Conservation (phyloP, 2,329 filamentous ascomycete genomes). For the Dissoconium aciculare region DNA sequence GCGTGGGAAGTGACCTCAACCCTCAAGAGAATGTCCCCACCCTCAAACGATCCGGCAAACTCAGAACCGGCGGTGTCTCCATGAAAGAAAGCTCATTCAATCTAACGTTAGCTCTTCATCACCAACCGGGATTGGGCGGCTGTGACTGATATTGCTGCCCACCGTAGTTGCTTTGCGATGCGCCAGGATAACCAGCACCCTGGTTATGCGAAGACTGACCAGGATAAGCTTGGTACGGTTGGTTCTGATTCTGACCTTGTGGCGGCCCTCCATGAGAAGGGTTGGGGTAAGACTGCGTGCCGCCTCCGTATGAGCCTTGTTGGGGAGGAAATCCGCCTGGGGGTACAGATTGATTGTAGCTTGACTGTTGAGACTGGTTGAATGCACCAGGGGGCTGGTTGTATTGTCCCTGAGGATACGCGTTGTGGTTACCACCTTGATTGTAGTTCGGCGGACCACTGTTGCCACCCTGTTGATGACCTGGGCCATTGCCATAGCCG, state of each 20-base stretch:
- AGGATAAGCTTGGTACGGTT: constrained; percentile 12
- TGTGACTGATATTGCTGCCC: constrained; percentile 11
- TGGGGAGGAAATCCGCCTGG: not conserved
- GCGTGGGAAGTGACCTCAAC: no score
- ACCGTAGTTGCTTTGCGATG: constrained; percentile 13
- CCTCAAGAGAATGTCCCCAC: no score
- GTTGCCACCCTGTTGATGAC: constrained; percentile 1
- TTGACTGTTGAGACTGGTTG: constrained; percentile 8
- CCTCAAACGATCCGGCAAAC: no score
- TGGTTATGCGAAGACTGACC: no score
- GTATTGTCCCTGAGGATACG: no score
- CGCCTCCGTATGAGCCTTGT: no score
- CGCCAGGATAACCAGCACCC: constrained; percentile 11
- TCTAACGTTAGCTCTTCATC: no score
- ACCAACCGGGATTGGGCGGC: constrained; percentile 18
- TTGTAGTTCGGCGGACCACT: not conserved
- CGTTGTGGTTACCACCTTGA: no score
- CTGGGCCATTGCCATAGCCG: constrained; percentile 1
- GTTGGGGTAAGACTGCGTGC: constrained; percentile 10
- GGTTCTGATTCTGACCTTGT: constrained; percentile 10
- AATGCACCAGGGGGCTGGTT: no score
- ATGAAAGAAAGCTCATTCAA: no score
- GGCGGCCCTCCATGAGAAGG: constrained; percentile 8
- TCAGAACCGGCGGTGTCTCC: no score
- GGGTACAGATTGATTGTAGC: constrained; percentile 3